Base-by-base conservation (phyloP, 345 rosid species). In the Heritiera fomes region DNA sequence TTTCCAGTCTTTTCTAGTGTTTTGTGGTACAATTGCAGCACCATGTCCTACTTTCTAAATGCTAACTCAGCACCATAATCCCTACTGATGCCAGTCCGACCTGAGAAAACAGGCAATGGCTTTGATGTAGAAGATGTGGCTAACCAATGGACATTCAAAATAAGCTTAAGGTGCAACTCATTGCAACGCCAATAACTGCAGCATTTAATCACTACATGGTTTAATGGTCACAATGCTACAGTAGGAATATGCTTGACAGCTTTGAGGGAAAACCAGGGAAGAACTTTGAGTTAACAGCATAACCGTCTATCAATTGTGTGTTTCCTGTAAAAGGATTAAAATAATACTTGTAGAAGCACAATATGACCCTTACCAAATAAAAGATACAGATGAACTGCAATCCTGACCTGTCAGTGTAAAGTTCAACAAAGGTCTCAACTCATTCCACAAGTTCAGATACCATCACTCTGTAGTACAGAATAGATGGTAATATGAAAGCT, bases 71-170 rank as follows among this genome's bases (percentile, higher is more conserved):
- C 75, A 71, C 61, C 61, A 8, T 7, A 49, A 68, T 49, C 74
- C 68, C 59, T 13, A 41, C 59, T 17, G 62, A 20, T 17, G 45
- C 28, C 6, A 17, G 28, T 71, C 8, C 1, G 10, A 15, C 30
- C 60, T 50, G 60, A 71, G 43, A 71, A 50, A 52, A 71, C 59
- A 32, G 62, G 75, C 53, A 70, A 49, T 28, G 11, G 59, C 72
- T 49, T 49, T 70, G 43, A 70, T 70, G 59, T 30, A 12, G 11
- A 49, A 58, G 9, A 72, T 17, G 47, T 34, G 62, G 8, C 61
- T 52, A 71, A 71, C 52, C 13, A 50, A 32, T 50, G 34, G 60
- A 50, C 60, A 49, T 30, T 50, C 38, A 28, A 30, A 28, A 4
- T 30, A 49, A 71, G 43, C 43, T 30, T 49, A 30, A 14, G 23